Conservation (phyloP, 2,329 filamentous ascomycete genomes). For the Sclerotinia glacialis region DNA sequence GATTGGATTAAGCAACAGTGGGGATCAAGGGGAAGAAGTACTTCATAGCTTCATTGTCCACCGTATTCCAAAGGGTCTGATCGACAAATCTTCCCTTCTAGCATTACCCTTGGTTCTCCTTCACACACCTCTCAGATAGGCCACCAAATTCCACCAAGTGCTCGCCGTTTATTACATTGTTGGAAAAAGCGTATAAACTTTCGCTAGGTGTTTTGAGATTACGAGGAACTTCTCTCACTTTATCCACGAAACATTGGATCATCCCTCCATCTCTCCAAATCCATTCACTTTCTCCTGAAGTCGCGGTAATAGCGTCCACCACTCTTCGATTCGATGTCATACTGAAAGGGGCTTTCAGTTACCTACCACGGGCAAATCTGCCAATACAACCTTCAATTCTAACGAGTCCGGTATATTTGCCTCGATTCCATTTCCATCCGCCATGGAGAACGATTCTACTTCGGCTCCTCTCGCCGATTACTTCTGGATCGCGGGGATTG, state of each 20-base stretch:
- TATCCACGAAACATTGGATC: constrained; percentile 5
- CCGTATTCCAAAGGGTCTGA: constrained; percentile 21
- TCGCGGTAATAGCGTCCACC: constrained; percentile 18
- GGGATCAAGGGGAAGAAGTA: constrained; percentile 14
- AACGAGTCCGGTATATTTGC: background rate
- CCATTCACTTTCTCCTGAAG: constrained; percentile 13
- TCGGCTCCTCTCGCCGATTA: constrained; percentile 69
- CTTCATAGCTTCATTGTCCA: constrained; percentile 13
- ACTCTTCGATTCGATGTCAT: constrained; percentile 19
- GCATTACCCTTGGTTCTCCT: constrained; percentile 16
- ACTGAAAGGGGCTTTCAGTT: constrained; percentile 20
- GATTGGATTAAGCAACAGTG: constrained; percentile 11
- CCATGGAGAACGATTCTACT: constrained; percentile 49
- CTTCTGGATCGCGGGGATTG: constrained; percentile 73
- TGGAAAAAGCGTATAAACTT: background rate
- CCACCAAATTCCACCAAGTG: background rate
- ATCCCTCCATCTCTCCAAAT: constrained; percentile 4
- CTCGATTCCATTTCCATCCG: constrained; percentile 7
- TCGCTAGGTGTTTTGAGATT: background rate
- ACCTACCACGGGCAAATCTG: constrained; percentile 17
- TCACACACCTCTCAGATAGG: background rate
- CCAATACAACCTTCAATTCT: background rate
- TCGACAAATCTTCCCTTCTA: constrained; percentile 17
- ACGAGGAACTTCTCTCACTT: background rate
- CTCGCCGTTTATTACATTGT: background rate